Base-by-base conservation (phyloP, 1,284 basidiomycete species). In the Paramarasmius palmivorus region DNA sequence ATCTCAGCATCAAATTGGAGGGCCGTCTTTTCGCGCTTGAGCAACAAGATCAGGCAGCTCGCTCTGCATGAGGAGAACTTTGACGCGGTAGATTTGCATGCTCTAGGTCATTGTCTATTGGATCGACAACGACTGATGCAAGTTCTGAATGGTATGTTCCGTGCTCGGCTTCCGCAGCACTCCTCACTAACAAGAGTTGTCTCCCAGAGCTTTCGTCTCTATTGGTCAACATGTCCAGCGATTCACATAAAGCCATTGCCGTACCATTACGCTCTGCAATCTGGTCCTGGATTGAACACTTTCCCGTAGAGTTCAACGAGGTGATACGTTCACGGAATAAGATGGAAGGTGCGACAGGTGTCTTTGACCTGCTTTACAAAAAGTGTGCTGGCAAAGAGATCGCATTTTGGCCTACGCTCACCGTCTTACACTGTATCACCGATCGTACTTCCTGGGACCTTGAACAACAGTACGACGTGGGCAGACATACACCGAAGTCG, bases 271-370 rank as follows among this genome's bases (percentile, higher is more conserved):
- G 93, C 14, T 79, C 83, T 34, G 92, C 92, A 0, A 78, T 97
- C 26, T 96, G 94, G 93, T 92, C 92, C 56, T 98, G 93, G 93
- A 88, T 97, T 47, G 87, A 92, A 45, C 78, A 85, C 14, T 91
- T 89, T 64, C 90, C 93, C 0, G 72, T 77, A 10, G 93, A 98
- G 64, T 97, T 88, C 66, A 87, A 88, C 49, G 85, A 89, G 3
- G 77, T 87, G 3, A 78, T 93, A 38, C 76, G 81, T 7, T 74
- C 77, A 12, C 77, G 84, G 44, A 84, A 86, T 35, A 78, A 76
- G 46, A 73, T 92, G 14, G 93, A 95, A 55, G 90, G 90, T 44
- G 84, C 85, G 0, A 86, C 92, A 0, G 92, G 88, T 12, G 81
- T 94, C 3, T 95, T 92, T 61, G 93, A 95, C 67, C 70, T 88